Evolutionary conservation across 805 yeast species (phyloP), one percentile per base, ranked within the genome.

Genomic region (Grigorovia jiainica): DNA sequence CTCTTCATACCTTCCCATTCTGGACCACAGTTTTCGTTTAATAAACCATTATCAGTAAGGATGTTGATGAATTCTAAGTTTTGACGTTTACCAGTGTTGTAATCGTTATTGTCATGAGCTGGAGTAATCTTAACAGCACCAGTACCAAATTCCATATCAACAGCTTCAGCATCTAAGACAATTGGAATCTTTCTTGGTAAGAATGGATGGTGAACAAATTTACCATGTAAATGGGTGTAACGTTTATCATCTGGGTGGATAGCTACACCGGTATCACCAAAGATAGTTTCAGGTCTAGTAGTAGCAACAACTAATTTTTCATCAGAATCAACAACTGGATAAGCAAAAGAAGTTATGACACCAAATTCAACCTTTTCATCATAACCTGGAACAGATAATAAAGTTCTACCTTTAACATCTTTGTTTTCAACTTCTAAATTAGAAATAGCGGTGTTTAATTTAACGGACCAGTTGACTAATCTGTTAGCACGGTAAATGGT

Each of bases 101-200:
- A 87, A 86, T 92, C 98, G 74, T 92, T 92, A 57, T 79, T 83
- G 68, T 92, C 98, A 66, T 92, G 98, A 35, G 95, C 97, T 46
- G 98, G 98, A 11, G 98, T 92, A 62, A 92, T 92, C 69, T 92
- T 92, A 48, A 92, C 98, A 38, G 98, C 98, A 81, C 98, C 98
- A 48, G 98, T 92, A 75, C 98, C 98, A 54, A 92, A 92, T 64
- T 85, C 95, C 97, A 92, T 92, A 65, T 92, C 98, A 50, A 92
- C 98, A 33, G 97, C 92, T 66, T 86, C 95, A 32, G 79, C 61
- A 63, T 92, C 98, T 40, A 87, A 78, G 47, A 92, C 70, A 58
- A 92, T 86, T 51, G 98, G 98, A 41, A 92, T 65, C 58, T 77
- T 71, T 63, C 87, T 81, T 60, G 82, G 84, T 56, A 86, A 67